Base-by-base conservation (phyloP, 805 yeast genomes). In the Maudiozyma serrabonitensis region DNA sequence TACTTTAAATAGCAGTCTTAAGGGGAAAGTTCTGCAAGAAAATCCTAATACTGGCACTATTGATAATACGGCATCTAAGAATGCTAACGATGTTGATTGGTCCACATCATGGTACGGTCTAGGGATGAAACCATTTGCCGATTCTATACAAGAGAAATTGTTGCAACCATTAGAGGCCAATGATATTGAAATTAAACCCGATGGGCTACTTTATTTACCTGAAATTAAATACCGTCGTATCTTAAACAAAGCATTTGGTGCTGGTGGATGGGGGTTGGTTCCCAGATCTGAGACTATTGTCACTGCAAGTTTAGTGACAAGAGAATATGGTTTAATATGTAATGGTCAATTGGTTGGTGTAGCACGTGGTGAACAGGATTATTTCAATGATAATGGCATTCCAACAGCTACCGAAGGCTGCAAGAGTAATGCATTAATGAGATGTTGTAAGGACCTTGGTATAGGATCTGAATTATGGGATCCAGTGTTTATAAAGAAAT, bases 261-360 rank as follows among this genome's bases (percentile, higher is more conserved):
- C 99, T 6, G 99, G 99, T 26, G 97, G 95, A 1, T 93, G 99
- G 99, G 98, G 98, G 0, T 72, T 93, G 49, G 96, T 95, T 0
- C 98, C 99, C 11, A 73, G 99, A 49, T 81, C 95, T 0, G 91
- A 86, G 55, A 84, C 95, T 0, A 71, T 79, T 47, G 80, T 93
- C 32, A 84, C 95, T 1, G 76, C 81, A 31, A 80, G 77, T 53
- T 75, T 81, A 46, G 81, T 93, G 32, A 87, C 96, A 11, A 75
- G 98, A 55, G 99, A 93, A 63, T 93, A 88, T 62, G 97, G 87
- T 0, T 71, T 93, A 46, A 75, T 93, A 3, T 84, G 95, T 56
- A 80, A 84, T 51, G 98, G 98, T 1, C 76, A 95, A 55, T 71
- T 93, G 46, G 95, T 93, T 2, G 80, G 91, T 53, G 83, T 93